Evolutionary conservation across 176 grass and related monocot species (phyloP).

Genomic region (Carex parvula): DNA sequence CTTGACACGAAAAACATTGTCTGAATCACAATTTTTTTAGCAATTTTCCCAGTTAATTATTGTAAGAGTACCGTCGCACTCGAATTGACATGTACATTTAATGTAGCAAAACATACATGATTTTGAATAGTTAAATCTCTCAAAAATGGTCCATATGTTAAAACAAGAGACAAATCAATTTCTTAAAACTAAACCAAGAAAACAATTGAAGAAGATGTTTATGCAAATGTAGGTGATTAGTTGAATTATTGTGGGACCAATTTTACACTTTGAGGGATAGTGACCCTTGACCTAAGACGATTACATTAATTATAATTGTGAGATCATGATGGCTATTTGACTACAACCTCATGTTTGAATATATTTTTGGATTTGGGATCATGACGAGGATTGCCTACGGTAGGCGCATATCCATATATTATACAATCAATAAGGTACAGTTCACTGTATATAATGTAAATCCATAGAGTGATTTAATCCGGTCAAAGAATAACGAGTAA

Average conservation of each 20-base stretch:
- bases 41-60: not conserved
- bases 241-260: conserved; percentile 14
- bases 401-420: not conserved
- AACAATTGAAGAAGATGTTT: not conserved
- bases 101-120: not conserved
- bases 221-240: not conserved
- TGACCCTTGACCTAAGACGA: not conserved
- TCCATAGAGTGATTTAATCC: too few relatives aligned
- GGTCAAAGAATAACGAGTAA: too few relatives aligned
- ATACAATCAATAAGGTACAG: not conserved
- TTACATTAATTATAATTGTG: conserved; percentile 16
- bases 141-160: not conserved
- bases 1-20: too few relatives aligned
- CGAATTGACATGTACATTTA: not conserved
- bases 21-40: not conserved
- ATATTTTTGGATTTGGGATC: not conserved
- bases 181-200: not conserved
- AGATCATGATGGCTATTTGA: conserved; percentile 20
- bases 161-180: not conserved
- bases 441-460: too few relatives aligned
- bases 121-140: not conserved
- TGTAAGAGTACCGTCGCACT: not conserved
- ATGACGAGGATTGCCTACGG: conserved; percentile 1
- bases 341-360: not conserved
- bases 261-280: not conserved